phyloP scores from a whole-genome alignment of 805 yeast species.

The Groenewaldozyma salmanticensis region DNA sequence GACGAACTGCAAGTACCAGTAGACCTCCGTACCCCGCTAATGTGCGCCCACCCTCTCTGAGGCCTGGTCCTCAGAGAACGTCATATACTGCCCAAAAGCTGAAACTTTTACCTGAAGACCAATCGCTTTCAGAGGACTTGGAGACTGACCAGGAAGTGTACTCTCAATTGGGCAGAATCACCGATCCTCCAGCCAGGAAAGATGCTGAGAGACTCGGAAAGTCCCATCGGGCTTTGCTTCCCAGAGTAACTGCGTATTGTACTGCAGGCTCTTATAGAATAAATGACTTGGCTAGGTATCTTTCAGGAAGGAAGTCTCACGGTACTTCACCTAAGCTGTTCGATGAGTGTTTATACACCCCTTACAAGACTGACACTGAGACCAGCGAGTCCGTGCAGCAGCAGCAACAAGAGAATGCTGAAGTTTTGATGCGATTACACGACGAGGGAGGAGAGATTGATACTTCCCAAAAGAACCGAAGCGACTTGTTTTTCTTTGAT shows the following conservation, averaged over 20 bases:
- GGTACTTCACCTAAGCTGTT: slow-evolving; percentile 73
- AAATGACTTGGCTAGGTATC: slow-evolving; percentile 79
- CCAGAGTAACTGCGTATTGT: slow-evolving; percentile 93
- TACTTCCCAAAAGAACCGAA: slow-evolving; percentile 56
- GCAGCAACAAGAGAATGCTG: slow-evolving; percentile 20
- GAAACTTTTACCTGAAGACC: slow-evolving; percentile 67
- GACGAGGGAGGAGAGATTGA: slow-evolving; percentile 96
- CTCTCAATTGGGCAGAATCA: slow-evolving; percentile 75
- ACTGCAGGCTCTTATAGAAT: slow-evolving; percentile 88
- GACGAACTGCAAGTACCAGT: background rate
- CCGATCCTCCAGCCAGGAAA: slow-evolving; percentile 78
- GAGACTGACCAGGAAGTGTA: slow-evolving; percentile 47
- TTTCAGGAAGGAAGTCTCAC: slow-evolving; percentile 55
- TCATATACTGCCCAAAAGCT: slow-evolving; percentile 83
- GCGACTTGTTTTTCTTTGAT: slow-evolving; percentile 82
- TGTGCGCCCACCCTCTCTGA: slow-evolving; percentile 1
- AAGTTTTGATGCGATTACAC: slow-evolving; percentile 52
- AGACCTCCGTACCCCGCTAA: slow-evolving; percentile 1
- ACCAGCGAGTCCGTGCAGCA: slow-evolving; percentile 15
- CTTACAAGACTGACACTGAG: slow-evolving; percentile 44
- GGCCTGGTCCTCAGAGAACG: slow-evolving; percentile 48
- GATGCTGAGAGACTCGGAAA: slow-evolving; percentile 93
- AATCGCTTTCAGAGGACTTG: slow-evolving; percentile 9
- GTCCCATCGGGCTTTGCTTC: slow-evolving; percentile 69
- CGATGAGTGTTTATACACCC: slow-evolving; percentile 92